Evolutionary conservation across 2,329 filamentous ascomycete species (phyloP).

Genomic region (Metarhizium rileyi): DNA sequence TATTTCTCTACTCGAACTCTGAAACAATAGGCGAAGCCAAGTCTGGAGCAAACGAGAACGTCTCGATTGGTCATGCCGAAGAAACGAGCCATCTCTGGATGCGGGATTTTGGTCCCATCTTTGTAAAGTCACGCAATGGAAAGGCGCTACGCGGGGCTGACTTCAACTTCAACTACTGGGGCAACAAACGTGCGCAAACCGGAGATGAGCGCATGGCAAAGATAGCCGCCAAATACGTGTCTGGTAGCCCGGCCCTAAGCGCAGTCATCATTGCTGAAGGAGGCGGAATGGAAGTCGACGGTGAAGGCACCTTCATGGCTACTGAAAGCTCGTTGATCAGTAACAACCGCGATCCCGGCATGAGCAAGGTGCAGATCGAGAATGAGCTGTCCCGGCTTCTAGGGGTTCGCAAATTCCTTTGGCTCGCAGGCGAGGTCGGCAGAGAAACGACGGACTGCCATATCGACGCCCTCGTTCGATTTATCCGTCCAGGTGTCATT

Average conservation of each 20-base stretch:
- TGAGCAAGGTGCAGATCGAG: slow-evolving; percentile 7
- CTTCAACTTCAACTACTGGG: slow-evolving; percentile 22
- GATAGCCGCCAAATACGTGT: slow-evolving; percentile 6
- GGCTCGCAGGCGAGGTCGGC: too few species aligned
- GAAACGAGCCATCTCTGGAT: slow-evolving; percentile 16
- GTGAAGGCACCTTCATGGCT: slow-evolving; percentile 17
- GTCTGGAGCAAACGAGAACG: too few species aligned
- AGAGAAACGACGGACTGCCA: too few species aligned
- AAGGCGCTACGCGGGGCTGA: slow-evolving; percentile 10
- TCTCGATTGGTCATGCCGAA: not conserved
- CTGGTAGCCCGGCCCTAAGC: not conserved
- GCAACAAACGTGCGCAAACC: slow-evolving; percentile 11
- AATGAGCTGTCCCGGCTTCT: slow-evolving; percentile 13
- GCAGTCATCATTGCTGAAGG: slow-evolving; percentile 13
- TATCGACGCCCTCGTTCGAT: slow-evolving; percentile 19
- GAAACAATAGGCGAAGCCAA: slow-evolving; percentile 10
- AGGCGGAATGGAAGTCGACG: slow-evolving; percentile 18
- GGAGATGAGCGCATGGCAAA: slow-evolving; percentile 9
- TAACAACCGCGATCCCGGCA: slow-evolving; percentile 17
- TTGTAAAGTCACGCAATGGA: slow-evolving; percentile 9
- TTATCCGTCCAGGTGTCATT: slow-evolving; percentile 14
- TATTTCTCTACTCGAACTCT: slow-evolving; percentile 12
- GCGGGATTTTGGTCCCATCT: slow-evolving; percentile 17
- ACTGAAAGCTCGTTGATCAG: slow-evolving; percentile 21
- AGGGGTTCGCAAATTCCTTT: slow-evolving; percentile 18